Conservation (phyloP, 2,329 filamentous ascomycete species). For the Talaromyces sp. region DNA sequence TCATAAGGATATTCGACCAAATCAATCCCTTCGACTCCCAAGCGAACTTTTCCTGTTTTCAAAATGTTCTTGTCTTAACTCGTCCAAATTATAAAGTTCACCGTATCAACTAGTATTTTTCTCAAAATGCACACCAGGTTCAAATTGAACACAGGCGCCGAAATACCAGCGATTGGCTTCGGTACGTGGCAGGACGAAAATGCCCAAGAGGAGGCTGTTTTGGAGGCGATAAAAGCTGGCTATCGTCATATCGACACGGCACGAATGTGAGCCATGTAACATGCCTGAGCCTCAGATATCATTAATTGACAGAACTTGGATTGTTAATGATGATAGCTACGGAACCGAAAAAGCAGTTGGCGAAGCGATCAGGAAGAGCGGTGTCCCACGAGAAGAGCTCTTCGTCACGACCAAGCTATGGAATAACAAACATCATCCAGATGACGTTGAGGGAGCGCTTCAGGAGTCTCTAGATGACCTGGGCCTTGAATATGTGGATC, state of each 20-base stretch:
- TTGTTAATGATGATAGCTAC: constrained; percentile 45
- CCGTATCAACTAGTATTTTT: too few relatives aligned
- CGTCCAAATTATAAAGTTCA: too few relatives aligned
- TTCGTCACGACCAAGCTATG: constrained; percentile 71
- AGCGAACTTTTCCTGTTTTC: background rate
- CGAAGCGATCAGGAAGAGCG: constrained; percentile 63
- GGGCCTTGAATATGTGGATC: constrained; percentile 67
- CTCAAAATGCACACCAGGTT: constrained; percentile 37
- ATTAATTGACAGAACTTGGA: background rate
- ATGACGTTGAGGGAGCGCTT: constrained; percentile 65
- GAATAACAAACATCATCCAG: constrained; percentile 65
- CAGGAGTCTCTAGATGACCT: constrained; percentile 65
- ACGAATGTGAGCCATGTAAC: constrained; percentile 37
- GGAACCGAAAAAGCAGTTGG: constrained; percentile 69
- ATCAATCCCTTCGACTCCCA: background rate
- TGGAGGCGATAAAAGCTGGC: constrained; percentile 53
- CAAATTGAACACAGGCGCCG: constrained; percentile 52
- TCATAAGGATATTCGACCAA: background rate
- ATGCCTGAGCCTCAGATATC: background rate
- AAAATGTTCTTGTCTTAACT: too few relatives aligned
- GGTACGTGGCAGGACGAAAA: constrained; percentile 59
- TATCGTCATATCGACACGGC: constrained; percentile 61
- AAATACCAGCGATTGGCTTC: constrained; percentile 54
- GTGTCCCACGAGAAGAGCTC: constrained; percentile 65
- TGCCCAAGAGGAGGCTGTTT: constrained; percentile 53